Evolutionary conservation across 768 basidiomycete genomes (phyloP), one percentile per base, ranked within the genome.

Genomic region (Tephrocybe sp.): DNA sequence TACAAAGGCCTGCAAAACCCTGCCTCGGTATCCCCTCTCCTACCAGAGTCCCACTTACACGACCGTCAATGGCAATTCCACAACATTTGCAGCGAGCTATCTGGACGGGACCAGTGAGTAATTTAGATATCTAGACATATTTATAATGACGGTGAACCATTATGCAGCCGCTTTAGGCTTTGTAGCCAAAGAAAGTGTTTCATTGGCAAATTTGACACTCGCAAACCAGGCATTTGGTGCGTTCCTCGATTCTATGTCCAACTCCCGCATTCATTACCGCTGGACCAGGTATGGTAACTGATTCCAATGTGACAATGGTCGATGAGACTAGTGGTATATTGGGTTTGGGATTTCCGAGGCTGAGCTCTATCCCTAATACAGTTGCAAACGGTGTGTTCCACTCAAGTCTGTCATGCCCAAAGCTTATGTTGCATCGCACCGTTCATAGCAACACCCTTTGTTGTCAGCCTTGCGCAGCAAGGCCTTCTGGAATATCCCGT

Each of bases 301-400:
- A 74, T 33, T 81, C 80, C 18, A 86, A 85, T 59, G 74, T 90
- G 27, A 74, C 79, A 13, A 67, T 91, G 53, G 67, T 69, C 9
- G 80, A 87, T 58, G 63, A 84, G 41, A 70, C 82, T 7, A 91
- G 86, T 50, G 89, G 89, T 2, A 66, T 91, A 30, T 59, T 91
- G 18, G 89, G 89, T 18, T 69, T 91, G 23, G 88, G 89, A 1
- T 91, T 91, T 64, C 74, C 86, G 22, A 76, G 88, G 18, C 70
- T 90, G 29, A 90, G 89, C 1, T 71, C 74, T 11, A 82, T 91
- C 22, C 66, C 76, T 5, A 60, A 56, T 19, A 57, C 65, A 3
- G 65, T 71, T 8, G 62, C 70, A 10, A 78, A 82, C 54, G 79
- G 86, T 85, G 15, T 22, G 47, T 22, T 10, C 31, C 29, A 2